phyloP scores from a whole-genome alignment of 805 yeast species.

The Nakazawaea anatomiae region DNA sequence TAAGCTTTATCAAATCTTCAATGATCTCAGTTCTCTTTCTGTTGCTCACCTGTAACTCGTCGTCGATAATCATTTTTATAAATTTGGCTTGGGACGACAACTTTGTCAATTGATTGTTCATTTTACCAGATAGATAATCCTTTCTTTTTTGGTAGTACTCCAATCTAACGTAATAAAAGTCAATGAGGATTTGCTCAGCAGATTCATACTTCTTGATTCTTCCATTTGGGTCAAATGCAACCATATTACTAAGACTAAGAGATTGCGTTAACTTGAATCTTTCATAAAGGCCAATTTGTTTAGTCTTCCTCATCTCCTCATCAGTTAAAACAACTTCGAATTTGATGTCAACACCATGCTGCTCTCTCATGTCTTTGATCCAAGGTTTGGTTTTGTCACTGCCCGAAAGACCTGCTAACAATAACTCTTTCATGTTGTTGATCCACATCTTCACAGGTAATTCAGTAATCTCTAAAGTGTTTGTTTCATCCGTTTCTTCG shows the following conservation, averaged over 20 bases:
- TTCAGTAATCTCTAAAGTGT: conserved; percentile 83
- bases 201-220: conserved; percentile 76
- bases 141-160: conserved; percentile 90
- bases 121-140: conserved; percentile 62
- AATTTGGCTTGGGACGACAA: conserved; percentile 83
- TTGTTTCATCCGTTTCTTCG: conserved; percentile 66
- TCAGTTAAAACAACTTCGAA: conserved; percentile 70
- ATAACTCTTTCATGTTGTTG: conserved; percentile 77
- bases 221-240: conserved; percentile 88
- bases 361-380: conserved; percentile 94
- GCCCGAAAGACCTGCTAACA: conserved; percentile 70
- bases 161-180: conserved; percentile 79
- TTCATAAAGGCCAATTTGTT: conserved; percentile 71
- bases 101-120: conserved; percentile 71
- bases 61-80: conserved; percentile 82
- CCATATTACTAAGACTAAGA: conserved; percentile 80
- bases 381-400: conserved; percentile 70
- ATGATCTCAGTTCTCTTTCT: conserved; percentile 62
- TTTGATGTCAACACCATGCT: conserved; percentile 76
- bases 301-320: conserved; percentile 81
- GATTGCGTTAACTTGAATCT: conserved; percentile 72
- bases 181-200: conserved; percentile 73
- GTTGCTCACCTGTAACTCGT: conserved; percentile 64
- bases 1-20: conserved; percentile 51
- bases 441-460: conserved; percentile 94